Percentiles rank a stretch among this genome's conserved stretches.
Evolutionary conservation across 768 basidiomycete species (phyloP).

Genomic region (Coprinopsis sp.): DNA sequence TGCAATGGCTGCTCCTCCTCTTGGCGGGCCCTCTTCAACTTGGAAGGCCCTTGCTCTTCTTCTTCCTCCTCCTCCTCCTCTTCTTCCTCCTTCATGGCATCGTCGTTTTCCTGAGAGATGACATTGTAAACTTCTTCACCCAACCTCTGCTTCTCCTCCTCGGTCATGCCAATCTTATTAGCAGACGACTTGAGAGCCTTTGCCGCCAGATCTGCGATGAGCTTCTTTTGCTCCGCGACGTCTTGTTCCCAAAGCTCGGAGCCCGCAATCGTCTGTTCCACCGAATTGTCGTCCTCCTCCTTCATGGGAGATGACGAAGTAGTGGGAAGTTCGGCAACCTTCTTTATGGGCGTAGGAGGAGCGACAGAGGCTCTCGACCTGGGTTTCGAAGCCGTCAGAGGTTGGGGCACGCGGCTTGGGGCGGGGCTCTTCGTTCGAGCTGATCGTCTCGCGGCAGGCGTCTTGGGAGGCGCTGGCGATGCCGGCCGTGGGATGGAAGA

Average conservation of each 20-base stretch:
- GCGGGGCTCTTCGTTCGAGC: slow-evolving; percentile 17
- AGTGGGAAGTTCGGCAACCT: slow-evolving; percentile 34
- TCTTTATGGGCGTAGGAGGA: slow-evolving; percentile 23
- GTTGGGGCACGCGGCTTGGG: slow-evolving; percentile 2
- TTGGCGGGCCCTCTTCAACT: slow-evolving; percentile 50
- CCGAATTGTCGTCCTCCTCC: slow-evolving; percentile 62
- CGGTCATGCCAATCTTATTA: background rate
- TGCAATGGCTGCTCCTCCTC: slow-evolving; percentile 47
- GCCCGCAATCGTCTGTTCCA: slow-evolving; percentile 50
- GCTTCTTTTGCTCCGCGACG: slow-evolving; percentile 69
- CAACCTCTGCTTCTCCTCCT: slow-evolving; percentile 1
- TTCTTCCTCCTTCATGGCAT: slow-evolving; percentile 18
- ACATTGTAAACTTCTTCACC: too few species aligned
- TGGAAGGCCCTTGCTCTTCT: slow-evolving; percentile 13
- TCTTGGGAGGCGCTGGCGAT: slow-evolving; percentile 8
- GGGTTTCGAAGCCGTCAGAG: slow-evolving; percentile 15
- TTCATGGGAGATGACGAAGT: slow-evolving; percentile 33
- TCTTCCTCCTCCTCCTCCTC: slow-evolving; percentile 39
- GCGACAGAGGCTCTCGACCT: slow-evolving; percentile 23
- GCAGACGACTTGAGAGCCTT: slow-evolving; percentile 37
- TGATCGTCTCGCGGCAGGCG: slow-evolving; percentile 12
- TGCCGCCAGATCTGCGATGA: slow-evolving; percentile 70
- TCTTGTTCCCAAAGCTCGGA: slow-evolving; percentile 65
- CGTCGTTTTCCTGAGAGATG: slow-evolving; percentile 18
- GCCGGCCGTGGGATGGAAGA: slow-evolving; percentile 1